Evolutionary conservation across 148 eudicot genomes (phyloP).

Genomic region (Silene uniflora): DNA sequence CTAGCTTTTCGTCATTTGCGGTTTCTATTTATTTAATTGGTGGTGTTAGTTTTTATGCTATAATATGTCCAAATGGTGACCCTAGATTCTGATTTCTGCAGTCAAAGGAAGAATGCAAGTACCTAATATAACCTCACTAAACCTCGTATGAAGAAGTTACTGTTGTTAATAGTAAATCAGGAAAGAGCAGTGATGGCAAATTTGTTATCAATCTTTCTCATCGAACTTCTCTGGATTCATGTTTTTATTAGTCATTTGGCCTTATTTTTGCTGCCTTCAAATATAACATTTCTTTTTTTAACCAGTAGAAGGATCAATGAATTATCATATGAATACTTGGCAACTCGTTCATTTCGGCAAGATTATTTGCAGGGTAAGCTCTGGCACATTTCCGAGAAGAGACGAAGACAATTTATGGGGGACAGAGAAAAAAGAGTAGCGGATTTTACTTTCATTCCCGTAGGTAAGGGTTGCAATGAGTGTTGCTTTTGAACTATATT

Average conservation of each 20-base stretch:
- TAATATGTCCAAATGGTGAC: slow-evolving; percentile 14
- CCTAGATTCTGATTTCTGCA: slow-evolving; percentile 30
- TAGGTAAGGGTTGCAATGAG: slow-evolving; percentile 44
- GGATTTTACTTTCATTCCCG: slow-evolving; percentile 84
- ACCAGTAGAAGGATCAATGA: not conserved
- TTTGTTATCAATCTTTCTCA: slow-evolving; percentile 28
- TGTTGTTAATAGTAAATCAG: slow-evolving; percentile 89
- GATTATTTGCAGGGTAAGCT: slow-evolving; percentile 68
- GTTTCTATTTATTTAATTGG: not conserved
- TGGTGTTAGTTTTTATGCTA: not conserved
- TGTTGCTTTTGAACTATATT: not conserved
- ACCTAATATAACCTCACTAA: slow-evolving; percentile 70
- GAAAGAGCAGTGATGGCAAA: slow-evolving; percentile 89
- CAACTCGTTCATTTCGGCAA: not conserved
- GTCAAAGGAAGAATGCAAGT: slow-evolving; percentile 87
- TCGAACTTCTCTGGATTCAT: not conserved
- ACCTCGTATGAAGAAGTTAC: slow-evolving; percentile 83
- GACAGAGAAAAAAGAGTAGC: slow-evolving; percentile 81
- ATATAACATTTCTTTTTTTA: not conserved
- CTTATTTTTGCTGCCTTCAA: slow-evolving; percentile 7
- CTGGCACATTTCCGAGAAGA: slow-evolving; percentile 80
- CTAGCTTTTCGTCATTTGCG: not conserved
- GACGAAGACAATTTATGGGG: slow-evolving; percentile 64
- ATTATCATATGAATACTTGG: not conserved
- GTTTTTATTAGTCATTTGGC: not conserved